A percentile compares a stretch with the other conserved stretches of the same genome.
These are phyloP conservation scores for Rutstroemia sydowiana DNA, from an alignment of 2,329 filamentous ascomycete genomes.

Conservation along the genomic window DNA sequence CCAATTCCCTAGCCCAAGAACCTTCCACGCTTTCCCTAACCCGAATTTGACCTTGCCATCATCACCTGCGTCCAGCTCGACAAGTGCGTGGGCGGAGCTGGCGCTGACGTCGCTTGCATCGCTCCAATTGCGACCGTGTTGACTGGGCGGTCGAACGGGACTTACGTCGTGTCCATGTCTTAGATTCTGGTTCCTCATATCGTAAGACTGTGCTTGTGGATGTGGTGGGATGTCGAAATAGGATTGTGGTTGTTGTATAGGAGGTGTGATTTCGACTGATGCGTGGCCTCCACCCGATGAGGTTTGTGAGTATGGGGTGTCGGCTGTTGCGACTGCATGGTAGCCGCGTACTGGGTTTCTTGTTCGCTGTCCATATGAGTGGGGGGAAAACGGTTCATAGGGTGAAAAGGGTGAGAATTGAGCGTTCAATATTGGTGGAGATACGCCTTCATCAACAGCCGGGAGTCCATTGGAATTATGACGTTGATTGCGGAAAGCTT, in stretches of 20 bases:
- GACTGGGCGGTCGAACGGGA: background rate
- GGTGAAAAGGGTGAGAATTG: slow-evolving; percentile 2
- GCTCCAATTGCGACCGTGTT: slow-evolving; percentile 11
- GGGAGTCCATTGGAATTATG: slow-evolving; percentile 11
- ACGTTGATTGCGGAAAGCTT: no score
- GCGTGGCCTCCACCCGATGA: background rate
- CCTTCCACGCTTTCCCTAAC: slow-evolving; percentile 2
- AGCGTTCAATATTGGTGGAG: slow-evolving; percentile 13
- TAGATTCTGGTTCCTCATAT: slow-evolving; percentile 5
- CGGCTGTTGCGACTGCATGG: slow-evolving; percentile 4
- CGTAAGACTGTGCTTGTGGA: background rate
- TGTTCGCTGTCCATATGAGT: background rate
- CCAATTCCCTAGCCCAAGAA: background rate
- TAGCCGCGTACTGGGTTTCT: background rate
- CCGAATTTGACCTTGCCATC: slow-evolving; percentile 2
- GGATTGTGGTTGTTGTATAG: background rate
- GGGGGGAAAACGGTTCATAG: background rate
- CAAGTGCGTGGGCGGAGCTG: slow-evolving; percentile 1
- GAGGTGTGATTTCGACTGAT: slow-evolving; percentile 4
- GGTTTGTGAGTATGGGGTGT: slow-evolving; percentile 3
- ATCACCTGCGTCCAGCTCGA: slow-evolving; percentile 6
- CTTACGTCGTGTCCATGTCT: slow-evolving; percentile 1
- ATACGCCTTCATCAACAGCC: slow-evolving; percentile 11
- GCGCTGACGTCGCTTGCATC: no score
- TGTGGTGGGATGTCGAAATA: slow-evolving; percentile 7